These are phyloP conservation scores for Pseudopithomyces chartarum DNA, from an alignment of 2,329 filamentous ascomycete species.

Conservation along the genomic window DNA sequence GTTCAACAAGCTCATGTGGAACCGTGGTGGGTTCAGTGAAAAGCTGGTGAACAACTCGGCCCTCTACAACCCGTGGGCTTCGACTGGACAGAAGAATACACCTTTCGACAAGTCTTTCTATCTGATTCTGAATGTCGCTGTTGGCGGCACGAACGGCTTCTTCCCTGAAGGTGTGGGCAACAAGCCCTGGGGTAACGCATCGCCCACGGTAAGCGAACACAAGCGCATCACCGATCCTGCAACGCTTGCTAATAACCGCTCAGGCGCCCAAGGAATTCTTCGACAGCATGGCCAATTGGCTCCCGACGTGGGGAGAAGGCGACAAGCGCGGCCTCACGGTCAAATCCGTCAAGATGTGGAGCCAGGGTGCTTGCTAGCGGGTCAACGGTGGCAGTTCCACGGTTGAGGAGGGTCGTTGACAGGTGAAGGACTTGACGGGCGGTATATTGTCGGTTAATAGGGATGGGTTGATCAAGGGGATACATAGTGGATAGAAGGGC, in stretches of 20 bases:
- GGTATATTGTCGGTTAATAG: background rate
- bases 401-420: background rate
- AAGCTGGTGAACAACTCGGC: slow-evolving; percentile 67
- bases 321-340: slow-evolving; percentile 65
- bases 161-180: slow-evolving; percentile 64
- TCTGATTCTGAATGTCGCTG: slow-evolving; percentile 74
- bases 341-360: slow-evolving; percentile 63
- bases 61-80: slow-evolving; percentile 65
- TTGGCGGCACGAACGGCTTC: slow-evolving; percentile 80
- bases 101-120: slow-evolving; percentile 78
- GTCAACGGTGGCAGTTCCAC: background rate
- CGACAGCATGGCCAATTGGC: slow-evolving; percentile 55
- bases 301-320: slow-evolving; percentile 67
- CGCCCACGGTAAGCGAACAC: slow-evolving; percentile 13
- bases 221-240: background rate
- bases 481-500: background rate
- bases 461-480: background rate
- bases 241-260: background rate
- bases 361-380: slow-evolving; percentile 37
- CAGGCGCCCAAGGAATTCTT: slow-evolving; percentile 25
- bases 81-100: slow-evolving; percentile 64
- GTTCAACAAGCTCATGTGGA: slow-evolving; percentile 67
- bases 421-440: background rate
- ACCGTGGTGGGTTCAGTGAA: slow-evolving; percentile 68
- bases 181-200: slow-evolving; percentile 69